Conservation (phyloP, 148 eudicot genomes). For the Camellia japonica region DNA sequence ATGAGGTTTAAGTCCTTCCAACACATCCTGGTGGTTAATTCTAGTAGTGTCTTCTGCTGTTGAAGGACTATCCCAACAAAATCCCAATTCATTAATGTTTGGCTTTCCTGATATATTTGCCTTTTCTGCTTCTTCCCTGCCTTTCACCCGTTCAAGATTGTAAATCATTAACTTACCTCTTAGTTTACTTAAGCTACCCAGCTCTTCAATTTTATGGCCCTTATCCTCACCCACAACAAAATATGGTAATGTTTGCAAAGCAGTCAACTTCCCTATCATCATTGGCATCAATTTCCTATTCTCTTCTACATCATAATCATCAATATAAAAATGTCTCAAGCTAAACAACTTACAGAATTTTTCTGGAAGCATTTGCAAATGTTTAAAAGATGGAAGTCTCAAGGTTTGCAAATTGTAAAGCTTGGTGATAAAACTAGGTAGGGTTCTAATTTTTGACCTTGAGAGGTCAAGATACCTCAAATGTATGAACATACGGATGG, state of each 20-base stretch:
- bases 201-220: background rate
- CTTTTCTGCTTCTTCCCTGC: background rate
- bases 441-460: background rate
- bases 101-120: background rate
- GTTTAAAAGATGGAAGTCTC: background rate
- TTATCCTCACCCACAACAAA: background rate
- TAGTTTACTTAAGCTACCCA: background rate
- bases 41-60: background rate
- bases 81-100: background rate
- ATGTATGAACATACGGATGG: conserved; percentile 8
- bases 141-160: background rate
- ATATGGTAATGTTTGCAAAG: background rate
- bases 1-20: background rate
- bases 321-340: conserved; percentile 10
- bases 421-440: conserved; percentile 24
- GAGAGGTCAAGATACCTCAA: conserved; percentile 29
- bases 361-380: conserved; percentile 9
- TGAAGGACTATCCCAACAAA: background rate
- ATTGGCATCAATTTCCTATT: background rate
- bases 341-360: conserved; percentile 5
- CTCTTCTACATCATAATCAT: too few species aligned
- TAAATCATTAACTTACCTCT: background rate
- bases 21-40: too few species aligned
- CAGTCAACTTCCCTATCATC: background rate
- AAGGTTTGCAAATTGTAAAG: conserved; percentile 44